Evolutionary conservation across 352 stramenopile species (phyloP).

Genomic region (Pythium phragmiticola): DNA sequence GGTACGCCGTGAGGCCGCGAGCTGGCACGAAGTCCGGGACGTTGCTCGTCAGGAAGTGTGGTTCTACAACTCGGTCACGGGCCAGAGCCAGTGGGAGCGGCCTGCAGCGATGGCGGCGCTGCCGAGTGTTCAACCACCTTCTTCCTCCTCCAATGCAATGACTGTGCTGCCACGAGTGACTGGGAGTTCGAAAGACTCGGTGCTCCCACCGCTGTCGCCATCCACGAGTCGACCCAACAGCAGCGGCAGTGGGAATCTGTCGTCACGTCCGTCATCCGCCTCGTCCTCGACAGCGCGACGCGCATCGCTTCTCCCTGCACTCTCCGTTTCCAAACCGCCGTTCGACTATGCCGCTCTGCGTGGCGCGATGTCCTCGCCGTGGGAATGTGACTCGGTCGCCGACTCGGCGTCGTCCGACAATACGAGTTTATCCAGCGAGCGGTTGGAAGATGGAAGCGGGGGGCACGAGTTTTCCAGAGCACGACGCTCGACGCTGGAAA

Average conservation of each 20-base stretch:
- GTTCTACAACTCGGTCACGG: conserved; percentile 79
- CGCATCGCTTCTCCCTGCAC: not conserved
- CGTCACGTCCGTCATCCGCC: not conserved
- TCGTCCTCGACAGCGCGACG: not conserved
- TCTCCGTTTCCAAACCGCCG: conserved; percentile 15
- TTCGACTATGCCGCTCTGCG: conserved; percentile 29
- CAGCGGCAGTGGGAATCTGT: conserved; percentile 5
- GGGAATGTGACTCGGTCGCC: conserved; percentile 67
- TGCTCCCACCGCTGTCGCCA: conserved; percentile 23
- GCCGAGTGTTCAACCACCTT: not conserved
- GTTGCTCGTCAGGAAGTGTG: conserved; percentile 64
- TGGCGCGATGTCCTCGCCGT: conserved; percentile 35
- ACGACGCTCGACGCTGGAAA: conserved; percentile 16
- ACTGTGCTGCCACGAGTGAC: conserved; percentile 5
- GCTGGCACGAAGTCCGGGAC: conserved; percentile 79
- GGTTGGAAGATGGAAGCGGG: conserved; percentile 31
- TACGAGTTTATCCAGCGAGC: conserved; percentile 47
- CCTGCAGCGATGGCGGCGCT: conserved; percentile 32
- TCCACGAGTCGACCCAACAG: conserved; percentile 20
- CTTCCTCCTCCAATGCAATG: not conserved
- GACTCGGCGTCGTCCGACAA: conserved; percentile 30
- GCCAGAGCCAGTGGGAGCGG: conserved; percentile 74
- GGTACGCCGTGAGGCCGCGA: conserved; percentile 9
- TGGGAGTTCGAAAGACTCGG: not conserved
- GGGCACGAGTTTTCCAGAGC: conserved; percentile 17